Conservation (phyloP, 345 rosid genomes). For the Corchorus olitorius region DNA sequence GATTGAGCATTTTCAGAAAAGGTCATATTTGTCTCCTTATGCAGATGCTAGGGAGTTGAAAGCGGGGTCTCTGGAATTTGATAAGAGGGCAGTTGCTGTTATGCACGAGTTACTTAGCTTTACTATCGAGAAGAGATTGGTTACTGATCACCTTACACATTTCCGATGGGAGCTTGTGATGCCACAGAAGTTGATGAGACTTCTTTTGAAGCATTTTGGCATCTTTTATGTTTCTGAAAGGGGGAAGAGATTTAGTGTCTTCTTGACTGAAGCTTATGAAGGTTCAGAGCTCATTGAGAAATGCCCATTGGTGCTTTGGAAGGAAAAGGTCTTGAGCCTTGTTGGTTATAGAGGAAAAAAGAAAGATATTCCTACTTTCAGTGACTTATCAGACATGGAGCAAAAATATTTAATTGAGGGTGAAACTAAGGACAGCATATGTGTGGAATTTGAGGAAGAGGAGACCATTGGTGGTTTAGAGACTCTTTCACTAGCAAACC, state of each 20-base stretch:
- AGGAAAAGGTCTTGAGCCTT: conserved; percentile 61
- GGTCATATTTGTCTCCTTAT: conserved; percentile 78
- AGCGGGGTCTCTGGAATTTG: conserved; percentile 84
- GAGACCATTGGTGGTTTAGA: conserved; percentile 38
- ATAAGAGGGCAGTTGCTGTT: conserved; percentile 82
- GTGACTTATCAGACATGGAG: conserved; percentile 59
- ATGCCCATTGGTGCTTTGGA: conserved; percentile 64
- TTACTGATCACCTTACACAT: conserved; percentile 89
- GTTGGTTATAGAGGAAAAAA: conserved; percentile 67
- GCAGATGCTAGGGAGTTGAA: conserved; percentile 68
- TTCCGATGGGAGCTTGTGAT: conserved; percentile 74
- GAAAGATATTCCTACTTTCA: conserved; percentile 49
- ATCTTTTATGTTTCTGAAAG: conserved; percentile 91
- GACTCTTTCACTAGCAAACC: conserved; percentile 28
- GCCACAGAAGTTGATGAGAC: conserved; percentile 96
- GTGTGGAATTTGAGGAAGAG: conserved; percentile 33
- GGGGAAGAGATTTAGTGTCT: conserved; percentile 90
- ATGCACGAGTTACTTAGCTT: conserved; percentile 92
- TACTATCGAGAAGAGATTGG: conserved; percentile 86
- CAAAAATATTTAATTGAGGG: conserved; percentile 32
- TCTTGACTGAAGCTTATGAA: conserved; percentile 75
- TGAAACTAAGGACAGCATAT: conserved; percentile 37
- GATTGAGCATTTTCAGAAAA: conserved; percentile 82
- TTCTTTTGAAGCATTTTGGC: conserved; percentile 83
- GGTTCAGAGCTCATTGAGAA: conserved; percentile 68